These are phyloP conservation scores for Alternaria dauci DNA, from an alignment of 2,329 filamentous ascomycete species.

Conservation along the genomic window DNA sequence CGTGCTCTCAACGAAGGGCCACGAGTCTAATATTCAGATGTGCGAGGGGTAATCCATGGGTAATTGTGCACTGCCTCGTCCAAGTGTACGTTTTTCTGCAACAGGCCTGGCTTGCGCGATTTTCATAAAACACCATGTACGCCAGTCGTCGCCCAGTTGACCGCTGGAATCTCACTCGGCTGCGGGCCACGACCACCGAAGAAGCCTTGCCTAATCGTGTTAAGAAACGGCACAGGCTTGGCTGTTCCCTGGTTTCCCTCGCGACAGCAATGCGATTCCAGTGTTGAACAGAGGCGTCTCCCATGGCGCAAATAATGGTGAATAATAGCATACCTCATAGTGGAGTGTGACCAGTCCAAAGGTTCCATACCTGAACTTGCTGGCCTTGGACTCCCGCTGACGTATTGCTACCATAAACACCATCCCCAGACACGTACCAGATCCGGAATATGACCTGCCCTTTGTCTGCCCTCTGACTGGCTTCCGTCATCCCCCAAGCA, in stretches of 20 bases:
- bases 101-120: constrained; percentile 21
- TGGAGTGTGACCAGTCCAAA: neutral
- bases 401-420: neutral
- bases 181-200: neutral
- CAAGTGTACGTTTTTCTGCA: constrained; percentile 17
- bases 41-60: constrained; percentile 17
- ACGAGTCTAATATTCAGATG: constrained; percentile 14
- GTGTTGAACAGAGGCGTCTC: too few species aligned
- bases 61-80: constrained; percentile 17
- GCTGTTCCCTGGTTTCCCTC: neutral
- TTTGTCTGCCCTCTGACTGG: neutral
- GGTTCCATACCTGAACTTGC: neutral
- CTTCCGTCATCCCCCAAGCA: constrained; percentile 1
- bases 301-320: too few species aligned
- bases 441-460: neutral
- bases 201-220: constrained; percentile 4
- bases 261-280: too few species aligned
- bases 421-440: neutral
- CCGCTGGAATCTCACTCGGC: constrained; percentile 11
- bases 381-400: neutral
- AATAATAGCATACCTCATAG: neutral
- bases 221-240: constrained; percentile 4
- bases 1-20: neutral
- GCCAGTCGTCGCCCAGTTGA: constrained; percentile 19
- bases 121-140: constrained; percentile 18